Conservation (phyloP, 106 monocot species). For the Platanthera zijinensis region DNA sequence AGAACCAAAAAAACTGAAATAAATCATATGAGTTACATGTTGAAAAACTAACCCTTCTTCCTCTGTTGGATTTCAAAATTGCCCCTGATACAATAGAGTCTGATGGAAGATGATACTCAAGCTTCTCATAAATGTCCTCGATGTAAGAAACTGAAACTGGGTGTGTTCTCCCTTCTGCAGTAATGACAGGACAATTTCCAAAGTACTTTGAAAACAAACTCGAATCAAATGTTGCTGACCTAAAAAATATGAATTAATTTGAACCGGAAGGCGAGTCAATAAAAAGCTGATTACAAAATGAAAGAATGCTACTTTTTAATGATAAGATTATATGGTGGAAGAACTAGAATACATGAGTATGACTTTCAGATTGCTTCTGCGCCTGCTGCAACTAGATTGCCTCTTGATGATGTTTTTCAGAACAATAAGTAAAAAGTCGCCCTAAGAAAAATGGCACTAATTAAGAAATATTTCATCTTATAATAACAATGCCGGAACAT, state of each 20-base stretch:
- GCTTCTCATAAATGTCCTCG: conserved; percentile 86
- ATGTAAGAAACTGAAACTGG: conserved; percentile 75
- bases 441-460: conserved; percentile 28
- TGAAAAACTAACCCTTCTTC: conserved; percentile 23
- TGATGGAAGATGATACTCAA: conserved; percentile 72
- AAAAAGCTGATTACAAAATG: not conserved
- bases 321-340: not conserved
- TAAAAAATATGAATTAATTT: conserved; percentile 3
- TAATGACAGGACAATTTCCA: conserved; percentile 80
- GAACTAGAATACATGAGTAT: conserved; percentile 70
- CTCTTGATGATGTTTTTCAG: conserved; percentile 67
- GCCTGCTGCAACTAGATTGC: conserved; percentile 31
- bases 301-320: not conserved
- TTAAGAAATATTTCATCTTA: not conserved
- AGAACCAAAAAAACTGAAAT: not conserved
- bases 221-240: conserved; percentile 95
- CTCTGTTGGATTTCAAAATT: conserved; percentile 22
- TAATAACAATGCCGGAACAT: not conserved
- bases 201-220: conserved; percentile 77
- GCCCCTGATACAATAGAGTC: conserved; percentile 80
- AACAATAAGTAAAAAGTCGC: conserved; percentile 93
- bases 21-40: not conserved
- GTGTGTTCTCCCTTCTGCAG: conserved; percentile 84
- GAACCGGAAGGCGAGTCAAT: not conserved
- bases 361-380: conserved; percentile 72